These are phyloP conservation scores for Dactylella cylindrospora DNA, from an alignment of 2,329 filamentous ascomycete genomes.

Conservation along the genomic window DNA sequence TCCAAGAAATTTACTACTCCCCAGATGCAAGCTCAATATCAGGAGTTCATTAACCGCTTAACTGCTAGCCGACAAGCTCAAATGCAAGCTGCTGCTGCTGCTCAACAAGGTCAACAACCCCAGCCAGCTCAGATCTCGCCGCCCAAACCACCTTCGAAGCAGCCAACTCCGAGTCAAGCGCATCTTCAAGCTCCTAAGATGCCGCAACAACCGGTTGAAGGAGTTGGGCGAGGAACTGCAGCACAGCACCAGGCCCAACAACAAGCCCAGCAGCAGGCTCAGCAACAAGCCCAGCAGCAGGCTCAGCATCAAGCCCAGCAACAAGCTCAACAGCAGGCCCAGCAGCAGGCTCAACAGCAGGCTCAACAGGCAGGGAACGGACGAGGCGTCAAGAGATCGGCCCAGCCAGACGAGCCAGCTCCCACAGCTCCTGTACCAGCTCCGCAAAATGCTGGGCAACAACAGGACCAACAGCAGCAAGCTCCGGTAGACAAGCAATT, in stretches of 20 bases:
- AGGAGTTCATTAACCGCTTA: slow-evolving; percentile 21
- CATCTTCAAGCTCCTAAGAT: slow-evolving; percentile 33
- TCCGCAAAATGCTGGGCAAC: slow-evolving; percentile 1
- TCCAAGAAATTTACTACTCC: slow-evolving; percentile 6
- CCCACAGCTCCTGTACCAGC: slow-evolving; percentile 5
- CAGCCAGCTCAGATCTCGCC: slow-evolving; percentile 25
- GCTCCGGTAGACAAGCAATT: background rate
- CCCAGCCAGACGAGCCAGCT: slow-evolving; percentile 6
- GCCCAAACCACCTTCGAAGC: slow-evolving; percentile 19
- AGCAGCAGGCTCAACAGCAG: slow-evolving; percentile 12
- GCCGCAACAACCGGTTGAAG: slow-evolving; percentile 30
- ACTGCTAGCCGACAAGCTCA: slow-evolving; percentile 11
- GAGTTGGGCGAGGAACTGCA: slow-evolving; percentile 3
- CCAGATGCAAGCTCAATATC: slow-evolving; percentile 22
- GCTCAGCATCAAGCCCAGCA: slow-evolving; percentile 8
- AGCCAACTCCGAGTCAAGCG: slow-evolving; percentile 20
- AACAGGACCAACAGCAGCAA: slow-evolving; percentile 13
- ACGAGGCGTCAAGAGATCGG: slow-evolving; percentile 18
- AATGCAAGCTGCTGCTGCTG: slow-evolving; percentile 18
- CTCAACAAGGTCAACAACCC: slow-evolving; percentile 6
- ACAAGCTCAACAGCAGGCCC: slow-evolving; percentile 11
- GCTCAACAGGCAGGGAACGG: slow-evolving; percentile 2
- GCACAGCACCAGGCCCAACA: slow-evolving; percentile 9
- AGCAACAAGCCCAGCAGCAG: slow-evolving; percentile 13
- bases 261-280: slow-evolving; percentile 8